A percentile compares a stretch with the other conserved stretches of the same genome.
phyloP scores from a whole-genome alignment of 2,329 filamentous ascomycete genomes.

The Pyrenochaeta sp. region DNA sequence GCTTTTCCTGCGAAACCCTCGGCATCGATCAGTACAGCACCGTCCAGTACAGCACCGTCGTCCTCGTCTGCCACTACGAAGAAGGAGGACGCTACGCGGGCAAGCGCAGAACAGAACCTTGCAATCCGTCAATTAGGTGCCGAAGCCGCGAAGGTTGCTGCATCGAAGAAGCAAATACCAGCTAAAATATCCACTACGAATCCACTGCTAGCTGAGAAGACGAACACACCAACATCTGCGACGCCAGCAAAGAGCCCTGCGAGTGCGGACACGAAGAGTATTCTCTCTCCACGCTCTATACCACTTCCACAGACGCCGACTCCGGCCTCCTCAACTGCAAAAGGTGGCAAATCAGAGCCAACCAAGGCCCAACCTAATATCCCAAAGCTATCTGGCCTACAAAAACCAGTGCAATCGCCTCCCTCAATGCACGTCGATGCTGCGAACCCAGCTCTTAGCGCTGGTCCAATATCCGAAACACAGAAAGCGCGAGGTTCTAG shows the following conservation, averaged over 20 bases:
- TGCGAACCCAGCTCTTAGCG: conserved; percentile 33
- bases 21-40: conserved; percentile 3
- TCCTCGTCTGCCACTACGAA: conserved; percentile 23
- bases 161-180: conserved; percentile 45
- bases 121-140: conserved; percentile 48
- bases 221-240: conserved; percentile 32
- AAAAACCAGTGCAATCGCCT: conserved; percentile 32
- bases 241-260: conserved; percentile 40
- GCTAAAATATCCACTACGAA: conserved; percentile 47
- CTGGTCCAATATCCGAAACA: conserved; percentile 23
- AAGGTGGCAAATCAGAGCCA: neutral
- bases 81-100: conserved; percentile 35
- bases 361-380: conserved; percentile 3
- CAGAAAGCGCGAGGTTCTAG: too few species aligned
- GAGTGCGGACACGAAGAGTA: conserved; percentile 15
- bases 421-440: conserved; percentile 36
- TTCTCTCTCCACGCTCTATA: conserved; percentile 36
- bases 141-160: conserved; percentile 48
- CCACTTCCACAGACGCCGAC: conserved; percentile 39
- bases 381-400: conserved; percentile 25
- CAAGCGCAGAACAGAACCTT: conserved; percentile 43
- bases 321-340: conserved; percentile 5
- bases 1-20: conserved; percentile 43
- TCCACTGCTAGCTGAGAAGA: conserved; percentile 45
- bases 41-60: neutral